These are phyloP conservation scores for Conoideocrella luteorostrata DNA, from an alignment of 2,329 filamentous ascomycete genomes.

Conservation along the genomic window DNA sequence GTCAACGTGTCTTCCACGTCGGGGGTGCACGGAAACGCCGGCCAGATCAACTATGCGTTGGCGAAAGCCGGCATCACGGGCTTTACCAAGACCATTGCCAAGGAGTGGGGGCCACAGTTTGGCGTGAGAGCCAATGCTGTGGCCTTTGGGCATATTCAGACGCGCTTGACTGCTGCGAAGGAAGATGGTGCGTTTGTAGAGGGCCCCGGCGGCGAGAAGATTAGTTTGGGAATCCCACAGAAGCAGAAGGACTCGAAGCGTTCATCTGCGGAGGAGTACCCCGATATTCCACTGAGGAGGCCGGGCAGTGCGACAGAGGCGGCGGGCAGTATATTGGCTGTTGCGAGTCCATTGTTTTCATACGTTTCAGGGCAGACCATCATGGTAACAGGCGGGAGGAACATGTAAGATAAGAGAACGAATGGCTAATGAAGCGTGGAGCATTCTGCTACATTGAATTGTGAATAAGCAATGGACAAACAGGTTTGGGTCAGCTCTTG, in stretches of 20 bases:
- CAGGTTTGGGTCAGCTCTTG: too few relatives aligned
- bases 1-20: constrained; percentile 81
- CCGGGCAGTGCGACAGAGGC: constrained; percentile 76
- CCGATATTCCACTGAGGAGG: constrained; percentile 73
- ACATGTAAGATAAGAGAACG: constrained; percentile 39
- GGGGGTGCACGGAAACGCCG: constrained; percentile 79
- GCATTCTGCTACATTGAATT: too few relatives aligned
- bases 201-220: constrained; percentile 68
- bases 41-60: constrained; percentile 83
- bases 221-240: constrained; percentile 66
- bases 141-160: constrained; percentile 77
- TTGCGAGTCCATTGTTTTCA: constrained; percentile 74
- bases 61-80: constrained; percentile 81
- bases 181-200: constrained; percentile 75
- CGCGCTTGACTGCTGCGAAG: constrained; percentile 75
- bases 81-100: constrained; percentile 82
- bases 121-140: constrained; percentile 79
- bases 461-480: too few relatives aligned
- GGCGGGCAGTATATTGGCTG: constrained; percentile 67
- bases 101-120: constrained; percentile 82
- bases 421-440: too few relatives aligned
- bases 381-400: constrained; percentile 72
- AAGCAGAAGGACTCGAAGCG: constrained; percentile 39
- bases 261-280: constrained; percentile 36
- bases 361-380: constrained; percentile 87